Evolutionary conservation across 345 rosid species (phyloP).

Genomic region (Rhodomyrtus tomentosa): DNA sequence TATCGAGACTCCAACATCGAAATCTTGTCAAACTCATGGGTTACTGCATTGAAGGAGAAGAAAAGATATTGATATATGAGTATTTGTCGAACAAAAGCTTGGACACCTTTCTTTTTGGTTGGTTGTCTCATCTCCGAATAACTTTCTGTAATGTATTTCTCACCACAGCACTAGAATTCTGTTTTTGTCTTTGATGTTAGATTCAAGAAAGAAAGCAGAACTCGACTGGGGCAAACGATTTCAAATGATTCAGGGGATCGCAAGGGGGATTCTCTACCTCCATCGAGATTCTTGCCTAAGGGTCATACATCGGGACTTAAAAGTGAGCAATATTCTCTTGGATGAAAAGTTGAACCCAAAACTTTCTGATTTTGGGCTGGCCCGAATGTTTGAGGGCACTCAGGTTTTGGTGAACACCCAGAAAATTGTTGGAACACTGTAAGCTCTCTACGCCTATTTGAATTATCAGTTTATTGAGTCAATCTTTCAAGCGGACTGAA

Average conservation of each 20-base stretch:
- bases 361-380: constrained; percentile 29
- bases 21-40: constrained; percentile 54
- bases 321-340: constrained; percentile 14
- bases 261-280: constrained; percentile 22
- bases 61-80: constrained; percentile 50
- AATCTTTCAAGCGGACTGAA: background rate
- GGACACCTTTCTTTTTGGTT: constrained; percentile 4
- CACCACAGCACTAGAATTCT: too few relatives aligned
- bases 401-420: constrained; percentile 1
- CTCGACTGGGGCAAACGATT: constrained; percentile 19
- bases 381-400: constrained; percentile 12
- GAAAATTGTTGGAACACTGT: constrained; percentile 12
- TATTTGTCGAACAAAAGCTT: background rate
- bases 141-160: too few relatives aligned
- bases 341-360: constrained; percentile 20
- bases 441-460: too few relatives aligned
- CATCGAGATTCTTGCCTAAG: constrained; percentile 19
- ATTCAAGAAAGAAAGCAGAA: background rate
- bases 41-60: constrained; percentile 43
- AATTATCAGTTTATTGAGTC: too few relatives aligned
- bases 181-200: background rate
- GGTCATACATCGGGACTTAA: constrained; percentile 28
- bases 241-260: constrained; percentile 17
- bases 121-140: background rate
- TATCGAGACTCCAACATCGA: constrained; percentile 50